These are phyloP conservation scores for Phytophthora idaei DNA, from an alignment of 352 stramenopile genomes.

Conservation along the genomic window DNA sequence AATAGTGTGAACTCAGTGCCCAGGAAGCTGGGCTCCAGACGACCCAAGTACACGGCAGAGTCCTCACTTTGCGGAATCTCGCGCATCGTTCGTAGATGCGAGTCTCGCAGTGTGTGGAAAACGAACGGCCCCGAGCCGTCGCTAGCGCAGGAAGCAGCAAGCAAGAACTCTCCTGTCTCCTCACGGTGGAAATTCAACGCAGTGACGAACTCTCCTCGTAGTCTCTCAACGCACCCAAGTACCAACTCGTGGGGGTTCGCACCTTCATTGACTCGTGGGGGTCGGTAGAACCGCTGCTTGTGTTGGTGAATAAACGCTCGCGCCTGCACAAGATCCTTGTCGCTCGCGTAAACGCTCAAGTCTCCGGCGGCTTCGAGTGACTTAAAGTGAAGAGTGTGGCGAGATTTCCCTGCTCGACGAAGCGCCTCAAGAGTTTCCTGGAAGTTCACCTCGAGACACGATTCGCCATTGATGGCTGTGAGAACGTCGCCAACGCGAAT, in stretches of 20 bases:
- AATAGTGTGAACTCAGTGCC: conserved; percentile 87
- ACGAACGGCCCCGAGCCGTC: conserved; percentile 74
- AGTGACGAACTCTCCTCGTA: conserved; percentile 77
- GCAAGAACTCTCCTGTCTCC: conserved; percentile 79
- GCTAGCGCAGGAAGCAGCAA: conserved; percentile 73
- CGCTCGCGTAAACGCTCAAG: conserved; percentile 66
- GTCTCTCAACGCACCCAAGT: conserved; percentile 72
- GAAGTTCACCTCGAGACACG: conserved; percentile 75
- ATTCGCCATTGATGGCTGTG: conserved; percentile 72
- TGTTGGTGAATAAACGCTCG: conserved; percentile 81
- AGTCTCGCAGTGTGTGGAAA: conserved; percentile 86
- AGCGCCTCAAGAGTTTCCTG: conserved; percentile 58
- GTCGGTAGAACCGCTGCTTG: conserved; percentile 78
- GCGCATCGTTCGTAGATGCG: conserved; percentile 68
- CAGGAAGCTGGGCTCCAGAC: conserved; percentile 80
- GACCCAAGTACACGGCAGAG: conserved; percentile 80
- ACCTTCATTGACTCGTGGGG: conserved; percentile 19
- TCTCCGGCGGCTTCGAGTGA: conserved; percentile 69
- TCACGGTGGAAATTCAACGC: conserved; percentile 86
- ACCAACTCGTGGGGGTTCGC: conserved; percentile 43
- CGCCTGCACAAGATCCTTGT: conserved; percentile 66
- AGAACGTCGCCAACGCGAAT: conserved; percentile 77
- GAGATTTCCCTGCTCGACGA: conserved; percentile 42
- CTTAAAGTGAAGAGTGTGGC: conserved; percentile 77
- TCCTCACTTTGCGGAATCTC: conserved; percentile 81